A percentile compares a stretch with the other conserved stretches of the same genome.
phyloP scores from a whole-genome alignment of 2,329 filamentous ascomycete species.

The Ramichloridium luteum region DNA sequence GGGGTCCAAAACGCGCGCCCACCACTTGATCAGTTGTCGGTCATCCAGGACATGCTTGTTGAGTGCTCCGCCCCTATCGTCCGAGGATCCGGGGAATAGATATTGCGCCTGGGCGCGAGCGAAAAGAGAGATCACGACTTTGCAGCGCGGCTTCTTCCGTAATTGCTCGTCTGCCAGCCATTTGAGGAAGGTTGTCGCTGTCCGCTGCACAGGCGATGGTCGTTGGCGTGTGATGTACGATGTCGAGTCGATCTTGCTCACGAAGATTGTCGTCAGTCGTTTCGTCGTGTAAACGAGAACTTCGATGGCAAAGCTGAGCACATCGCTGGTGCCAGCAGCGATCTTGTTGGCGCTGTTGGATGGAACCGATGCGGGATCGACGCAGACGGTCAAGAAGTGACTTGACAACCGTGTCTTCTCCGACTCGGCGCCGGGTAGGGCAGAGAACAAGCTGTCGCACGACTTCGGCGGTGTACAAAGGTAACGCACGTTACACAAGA shows the following conservation, averaged over 20 bases:
- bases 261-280: slow-evolving; percentile 73
- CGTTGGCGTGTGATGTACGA: slow-evolving; percentile 62
- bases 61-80: slow-evolving; percentile 49
- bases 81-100: slow-evolving; percentile 80
- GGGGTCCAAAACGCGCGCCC: slow-evolving; percentile 77
- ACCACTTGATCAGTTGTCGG: slow-evolving; percentile 83
- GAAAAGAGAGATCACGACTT: slow-evolving; percentile 73
- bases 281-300: slow-evolving; percentile 73
- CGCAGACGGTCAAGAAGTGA: slow-evolving; percentile 55
- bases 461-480: slow-evolving; percentile 71
- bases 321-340: slow-evolving; percentile 26
- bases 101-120: slow-evolving; percentile 88
- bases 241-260: slow-evolving; percentile 94
- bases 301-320: slow-evolving; percentile 75
- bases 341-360: slow-evolving; percentile 14
- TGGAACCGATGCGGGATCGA: slow-evolving; percentile 23
- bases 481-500: slow-evolving; percentile 64
- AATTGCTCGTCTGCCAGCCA: slow-evolving; percentile 56
- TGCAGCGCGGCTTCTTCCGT: slow-evolving; percentile 29
- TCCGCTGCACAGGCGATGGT: slow-evolving; percentile 59
- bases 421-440: slow-evolving; percentile 57
- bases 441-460: slow-evolving; percentile 64
- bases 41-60: slow-evolving; percentile 85
- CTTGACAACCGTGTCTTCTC: slow-evolving; percentile 77
- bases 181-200: slow-evolving; percentile 63